phyloP scores from a whole-genome alignment of 1,284 basidiomycete species.

The Athelia sp. region DNA sequence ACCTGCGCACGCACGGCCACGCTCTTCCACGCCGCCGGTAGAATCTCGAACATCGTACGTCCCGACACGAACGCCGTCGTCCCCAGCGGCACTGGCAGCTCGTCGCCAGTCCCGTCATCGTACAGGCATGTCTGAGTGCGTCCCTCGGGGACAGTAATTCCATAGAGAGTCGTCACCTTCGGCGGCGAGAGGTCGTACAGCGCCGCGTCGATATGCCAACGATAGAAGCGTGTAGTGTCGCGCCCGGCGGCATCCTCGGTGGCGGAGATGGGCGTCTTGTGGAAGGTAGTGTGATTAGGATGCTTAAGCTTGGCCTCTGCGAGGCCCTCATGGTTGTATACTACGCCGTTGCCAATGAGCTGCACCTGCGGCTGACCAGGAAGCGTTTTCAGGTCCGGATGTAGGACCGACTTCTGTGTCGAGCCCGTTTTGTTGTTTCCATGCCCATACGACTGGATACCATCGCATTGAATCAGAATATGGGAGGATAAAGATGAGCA shows the following conservation, averaged over 20 bases:
- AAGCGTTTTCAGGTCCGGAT: constrained; percentile 70
- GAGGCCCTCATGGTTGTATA: constrained; percentile 63
- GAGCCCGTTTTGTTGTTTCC: constrained; percentile 65
- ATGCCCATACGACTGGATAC: constrained; percentile 51
- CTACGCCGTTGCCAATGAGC: constrained; percentile 64
- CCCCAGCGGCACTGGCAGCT: constrained; percentile 59
- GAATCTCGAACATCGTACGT: constrained; percentile 60
- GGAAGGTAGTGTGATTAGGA: constrained; percentile 67
- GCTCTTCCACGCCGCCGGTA: constrained; percentile 54
- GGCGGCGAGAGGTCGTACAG: constrained; percentile 63
- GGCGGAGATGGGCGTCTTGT: constrained; percentile 49
- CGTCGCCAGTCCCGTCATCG: constrained; percentile 68
- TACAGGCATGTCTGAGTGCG: constrained; percentile 52
- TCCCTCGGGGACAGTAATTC: constrained; percentile 53
- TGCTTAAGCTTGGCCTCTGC: constrained; percentile 54
- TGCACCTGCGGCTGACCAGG: constrained; percentile 68
- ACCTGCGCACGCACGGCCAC: constrained; percentile 60
- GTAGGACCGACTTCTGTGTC: constrained; percentile 57
- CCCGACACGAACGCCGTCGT: constrained; percentile 63
- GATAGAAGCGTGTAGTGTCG: constrained; percentile 51
- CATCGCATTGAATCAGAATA: background rate
- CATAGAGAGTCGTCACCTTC: constrained; percentile 65
- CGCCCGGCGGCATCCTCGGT: constrained; percentile 51
- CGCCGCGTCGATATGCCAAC: constrained; percentile 72
- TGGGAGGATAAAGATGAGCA: background rate